phyloP scores from a whole-genome alignment of 257 asterid genomes.

The Solanum phureja region DNA sequence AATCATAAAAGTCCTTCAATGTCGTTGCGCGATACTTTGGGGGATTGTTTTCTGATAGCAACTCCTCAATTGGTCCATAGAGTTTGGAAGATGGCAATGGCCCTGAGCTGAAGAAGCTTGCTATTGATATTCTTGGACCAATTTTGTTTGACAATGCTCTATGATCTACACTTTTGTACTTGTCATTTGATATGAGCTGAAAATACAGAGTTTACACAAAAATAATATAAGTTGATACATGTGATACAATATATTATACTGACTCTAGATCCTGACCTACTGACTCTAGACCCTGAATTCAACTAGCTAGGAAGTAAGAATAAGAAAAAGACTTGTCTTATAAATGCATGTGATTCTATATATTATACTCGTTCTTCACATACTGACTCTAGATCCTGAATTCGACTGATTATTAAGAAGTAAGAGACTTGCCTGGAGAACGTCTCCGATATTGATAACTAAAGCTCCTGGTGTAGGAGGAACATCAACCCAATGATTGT shows the following conservation, averaged over 20 bases:
- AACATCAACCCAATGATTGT: constrained; percentile 49
- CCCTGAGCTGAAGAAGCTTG: constrained; percentile 50
- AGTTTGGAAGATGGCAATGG: constrained; percentile 14
- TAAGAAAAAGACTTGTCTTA: background rate
- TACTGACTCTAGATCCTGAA: background rate
- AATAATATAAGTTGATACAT: background rate
- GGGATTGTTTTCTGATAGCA: constrained; percentile 38
- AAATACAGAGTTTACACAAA: background rate
- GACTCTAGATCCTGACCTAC: background rate
- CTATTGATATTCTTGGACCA: constrained; percentile 56
- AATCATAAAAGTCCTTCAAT: constrained; percentile 29
- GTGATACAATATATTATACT: background rate
- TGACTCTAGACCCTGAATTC: background rate
- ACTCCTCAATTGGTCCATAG: constrained; percentile 50
- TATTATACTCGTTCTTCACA: background rate
- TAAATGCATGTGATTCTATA: background rate
- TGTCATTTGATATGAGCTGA: constrained; percentile 58
- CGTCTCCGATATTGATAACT: constrained; percentile 51
- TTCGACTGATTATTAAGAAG: background rate
- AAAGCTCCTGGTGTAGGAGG: constrained; percentile 43
- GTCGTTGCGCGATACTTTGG: constrained; percentile 48
- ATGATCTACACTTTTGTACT: constrained; percentile 43
- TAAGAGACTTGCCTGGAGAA: constrained; percentile 45
- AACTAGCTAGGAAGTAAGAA: background rate
- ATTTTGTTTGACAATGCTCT: constrained; percentile 38